Evolutionary conservation across 2,329 filamentous ascomycete genomes (phyloP).

Genomic region (Trichophyton equinum): DNA sequence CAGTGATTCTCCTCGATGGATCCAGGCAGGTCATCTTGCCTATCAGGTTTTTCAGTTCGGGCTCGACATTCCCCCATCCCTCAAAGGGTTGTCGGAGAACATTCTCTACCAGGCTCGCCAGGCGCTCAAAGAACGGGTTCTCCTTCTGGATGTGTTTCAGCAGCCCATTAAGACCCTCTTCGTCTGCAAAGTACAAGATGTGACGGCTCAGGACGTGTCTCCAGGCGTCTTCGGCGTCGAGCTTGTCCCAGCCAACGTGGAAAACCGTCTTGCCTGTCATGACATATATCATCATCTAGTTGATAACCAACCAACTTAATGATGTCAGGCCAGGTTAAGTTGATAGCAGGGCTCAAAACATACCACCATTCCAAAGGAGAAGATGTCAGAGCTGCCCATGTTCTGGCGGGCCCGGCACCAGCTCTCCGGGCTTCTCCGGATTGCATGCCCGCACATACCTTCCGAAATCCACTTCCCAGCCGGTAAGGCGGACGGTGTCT

Average conservation of each 20-base stretch:
- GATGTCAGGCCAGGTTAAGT: too few relatives aligned
- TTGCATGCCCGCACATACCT: constrained; percentile 21
- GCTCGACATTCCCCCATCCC: constrained; percentile 30
- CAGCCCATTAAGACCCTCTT: constrained; percentile 29
- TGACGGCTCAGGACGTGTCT: constrained; percentile 23
- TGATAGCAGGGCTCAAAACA: background rate
- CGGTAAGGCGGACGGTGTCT: constrained; percentile 20
- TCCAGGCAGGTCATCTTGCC: constrained; percentile 23
- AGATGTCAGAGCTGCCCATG: constrained; percentile 22
- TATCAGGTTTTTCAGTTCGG: constrained; percentile 21
- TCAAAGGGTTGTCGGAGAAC: constrained; percentile 31
- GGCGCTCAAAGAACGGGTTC: constrained; percentile 29
- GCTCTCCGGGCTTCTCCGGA: constrained; percentile 28
- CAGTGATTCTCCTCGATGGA: constrained; percentile 21
- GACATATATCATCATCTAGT: constrained; percentile 22
- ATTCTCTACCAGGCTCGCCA: constrained; percentile 29
- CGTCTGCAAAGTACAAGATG: constrained; percentile 37
- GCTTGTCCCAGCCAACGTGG: constrained; percentile 15
- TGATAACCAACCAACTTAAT: constrained; percentile 5
- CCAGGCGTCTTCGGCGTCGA: constrained; percentile 17
- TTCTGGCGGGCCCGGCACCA: constrained; percentile 22
- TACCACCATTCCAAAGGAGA: constrained; percentile 26
- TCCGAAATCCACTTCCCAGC: constrained; percentile 17
- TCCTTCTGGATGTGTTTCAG: constrained; percentile 31
- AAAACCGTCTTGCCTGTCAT: constrained; percentile 22